These are phyloP conservation scores for Colletotrichum orbiculare DNA, from an alignment of 2,329 filamentous ascomycete genomes.

Conservation along the genomic window DNA sequence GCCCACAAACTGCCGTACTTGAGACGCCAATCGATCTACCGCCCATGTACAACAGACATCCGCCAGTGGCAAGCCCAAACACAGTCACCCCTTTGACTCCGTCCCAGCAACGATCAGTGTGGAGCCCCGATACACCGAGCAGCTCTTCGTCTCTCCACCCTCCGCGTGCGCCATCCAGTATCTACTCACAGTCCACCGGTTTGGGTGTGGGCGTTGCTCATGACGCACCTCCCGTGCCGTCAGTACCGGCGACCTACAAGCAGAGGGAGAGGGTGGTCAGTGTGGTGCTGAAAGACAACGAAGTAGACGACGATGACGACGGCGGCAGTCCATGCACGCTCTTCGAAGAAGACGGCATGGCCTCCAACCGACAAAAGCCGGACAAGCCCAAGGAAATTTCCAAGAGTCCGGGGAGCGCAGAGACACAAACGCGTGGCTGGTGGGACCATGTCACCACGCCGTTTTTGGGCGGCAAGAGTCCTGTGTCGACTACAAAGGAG, in stretches of 20 bases:
- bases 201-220: constrained; percentile 44
- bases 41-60: constrained; percentile 23
- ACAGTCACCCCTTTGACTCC: constrained; percentile 42
- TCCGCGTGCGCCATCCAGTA: constrained; percentile 63
- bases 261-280: constrained; percentile 46
- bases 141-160: constrained; percentile 55
- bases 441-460: constrained; percentile 83
- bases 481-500: constrained; percentile 27
- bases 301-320: constrained; percentile 63
- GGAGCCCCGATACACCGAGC: constrained; percentile 72
- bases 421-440: constrained; percentile 74
- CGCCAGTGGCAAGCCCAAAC: constrained; percentile 33
- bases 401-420: constrained; percentile 60
- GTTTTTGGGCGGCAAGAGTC: constrained; percentile 60
- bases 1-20: constrained; percentile 60
- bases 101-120: constrained; percentile 61
- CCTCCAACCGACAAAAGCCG: constrained; percentile 51
- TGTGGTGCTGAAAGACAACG: constrained; percentile 48
- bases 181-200: constrained; percentile 69
- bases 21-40: constrained; percentile 50
- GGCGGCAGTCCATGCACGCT: constrained; percentile 70
- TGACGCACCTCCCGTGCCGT: constrained; percentile 69
- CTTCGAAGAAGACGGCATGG: constrained; percentile 75
- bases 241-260: constrained; percentile 60
- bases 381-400: constrained; percentile 50